Conservation (phyloP, 768 basidiomycete genomes). For the Lepiota brunneoincarnata region DNA sequence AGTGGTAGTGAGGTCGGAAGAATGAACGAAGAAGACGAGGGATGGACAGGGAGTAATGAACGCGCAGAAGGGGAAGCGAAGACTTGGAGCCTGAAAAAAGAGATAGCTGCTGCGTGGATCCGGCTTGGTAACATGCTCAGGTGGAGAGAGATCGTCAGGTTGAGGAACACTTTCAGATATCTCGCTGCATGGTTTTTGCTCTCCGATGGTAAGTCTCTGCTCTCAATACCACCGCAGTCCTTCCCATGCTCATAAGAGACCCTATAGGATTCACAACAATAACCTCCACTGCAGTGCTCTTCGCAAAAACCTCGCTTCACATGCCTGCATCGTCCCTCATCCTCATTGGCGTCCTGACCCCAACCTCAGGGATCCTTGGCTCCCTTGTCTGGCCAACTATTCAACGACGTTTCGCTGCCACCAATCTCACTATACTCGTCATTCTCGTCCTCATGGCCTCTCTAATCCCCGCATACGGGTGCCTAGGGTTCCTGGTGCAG, state of each 20-base stretch:
- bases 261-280: conserved; percentile 83
- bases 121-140: conserved; percentile 72
- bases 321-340: conserved; percentile 80
- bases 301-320: conserved; percentile 83
- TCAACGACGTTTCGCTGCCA: conserved; percentile 62
- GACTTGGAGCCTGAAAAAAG: conserved; percentile 42
- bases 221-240: neutral
- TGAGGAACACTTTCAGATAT: conserved; percentile 85
- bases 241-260: neutral
- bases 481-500: conserved; percentile 72
- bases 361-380: conserved; percentile 75
- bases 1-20: conserved; percentile 22
- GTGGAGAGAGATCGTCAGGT: conserved; percentile 66
- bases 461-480: conserved; percentile 76
- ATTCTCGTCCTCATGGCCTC: conserved; percentile 65
- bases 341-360: conserved; percentile 76
- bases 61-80: conserved; percentile 15
- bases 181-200: conserved; percentile 94
- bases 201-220: conserved; percentile 66
- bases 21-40: conserved; percentile 16
- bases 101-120: conserved; percentile 72
- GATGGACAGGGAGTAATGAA: neutral
- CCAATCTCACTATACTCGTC: conserved; percentile 66
- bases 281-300: conserved; percentile 88
- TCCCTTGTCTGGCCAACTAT: conserved; percentile 79